Percentiles rank a stretch among this genome's conserved stretches.
phyloP scores from a whole-genome alignment of 2,329 filamentous ascomycete genomes.

The Verticillium alfalfae region DNA sequence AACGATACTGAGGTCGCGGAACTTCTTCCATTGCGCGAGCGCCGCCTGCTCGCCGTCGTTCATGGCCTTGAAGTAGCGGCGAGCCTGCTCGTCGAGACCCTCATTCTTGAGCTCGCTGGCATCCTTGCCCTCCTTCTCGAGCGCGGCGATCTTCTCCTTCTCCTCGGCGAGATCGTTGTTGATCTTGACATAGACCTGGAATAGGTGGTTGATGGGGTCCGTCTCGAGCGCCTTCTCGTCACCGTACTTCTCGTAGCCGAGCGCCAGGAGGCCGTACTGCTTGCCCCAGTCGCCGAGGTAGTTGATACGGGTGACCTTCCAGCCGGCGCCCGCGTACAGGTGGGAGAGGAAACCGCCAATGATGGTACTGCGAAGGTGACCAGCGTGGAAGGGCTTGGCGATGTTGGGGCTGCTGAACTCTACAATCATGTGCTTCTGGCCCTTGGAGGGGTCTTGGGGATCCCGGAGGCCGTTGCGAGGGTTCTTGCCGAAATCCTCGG shows the following conservation, averaged over 20 bases:
- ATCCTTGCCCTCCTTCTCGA: conserved; percentile 48
- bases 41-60: conserved; percentile 60
- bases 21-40: conserved; percentile 57
- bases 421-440: conserved; percentile 63
- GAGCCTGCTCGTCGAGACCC: conserved; percentile 68
- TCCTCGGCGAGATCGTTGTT: conserved; percentile 62
- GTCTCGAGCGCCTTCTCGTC: conserved; percentile 63
- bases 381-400: conserved; percentile 78
- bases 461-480: conserved; percentile 55
- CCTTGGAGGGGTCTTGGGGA: conserved; percentile 51
- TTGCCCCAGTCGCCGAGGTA: conserved; percentile 80
- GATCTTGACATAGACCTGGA: conserved; percentile 76
- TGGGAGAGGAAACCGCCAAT: conserved; percentile 74
- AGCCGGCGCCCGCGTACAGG: conserved; percentile 64
- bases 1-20: conserved; percentile 62
- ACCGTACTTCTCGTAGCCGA: conserved; percentile 72
- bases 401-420: conserved; percentile 86
- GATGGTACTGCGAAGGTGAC: conserved; percentile 72
- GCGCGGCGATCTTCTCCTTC: conserved; percentile 57
- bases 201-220: conserved; percentile 78
- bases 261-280: conserved; percentile 66
- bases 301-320: conserved; percentile 71
- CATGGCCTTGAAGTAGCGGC: conserved; percentile 67
- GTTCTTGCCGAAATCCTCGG: conserved; percentile 60
- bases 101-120: conserved; percentile 42